Base-by-base conservation (phyloP, 148 eudicot genomes). In the Linanthus parryae region DNA sequence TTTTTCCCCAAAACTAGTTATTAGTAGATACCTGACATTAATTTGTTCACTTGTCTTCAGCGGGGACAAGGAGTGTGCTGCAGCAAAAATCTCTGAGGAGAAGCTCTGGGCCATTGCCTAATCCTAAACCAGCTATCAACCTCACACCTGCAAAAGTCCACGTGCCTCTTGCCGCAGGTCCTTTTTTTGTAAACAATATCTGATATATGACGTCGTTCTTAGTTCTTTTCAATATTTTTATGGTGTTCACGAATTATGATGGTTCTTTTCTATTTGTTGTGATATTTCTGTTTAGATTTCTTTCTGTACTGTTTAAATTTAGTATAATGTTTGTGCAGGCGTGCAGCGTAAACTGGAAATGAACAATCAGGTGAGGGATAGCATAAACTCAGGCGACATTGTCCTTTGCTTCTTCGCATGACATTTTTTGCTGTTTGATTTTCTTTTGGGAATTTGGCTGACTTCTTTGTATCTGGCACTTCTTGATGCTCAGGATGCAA, bases 401-500 rank as follows among this genome's bases (percentile, higher is more conserved):
- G n/a, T n/a, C n/a, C 40, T 33, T 18, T 16, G 12, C 14, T n/a
- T 10, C 17, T 3, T 18, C n/a, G 9, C 18, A 8, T 29, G 3
- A 25, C 1, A 18, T 4, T 20, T 43, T 28, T 19, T 41, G 7
- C 36, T 10, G 48, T 40, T 20, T 8, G 8, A 25, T 42, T 41
- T 2, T 27, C 13, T 56, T 54, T 8, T 2, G 15, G 17, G 3
- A 19, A 7, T 10, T 29, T 29, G 2, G 8, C 52, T 48, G 18
- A 33, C 13, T 39, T 16, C 43, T 11, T 33, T 12, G 42, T 33
- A 19, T 16, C 24, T 8, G 17, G 29, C 36, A 12, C 15, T 34
- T 12, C n/a, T 26, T 41, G 48, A 5, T 67, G 69, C 54, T 40
- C 72, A 80, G 74, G 78, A 73, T 61, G 42, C 63, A 22, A 71